Percentiles rank a stretch among this genome's conserved stretches.
Evolutionary conservation across 202 grass and related monocot genomes (phyloP).

Genomic region (Dendrocalamus latiflorus): DNA sequence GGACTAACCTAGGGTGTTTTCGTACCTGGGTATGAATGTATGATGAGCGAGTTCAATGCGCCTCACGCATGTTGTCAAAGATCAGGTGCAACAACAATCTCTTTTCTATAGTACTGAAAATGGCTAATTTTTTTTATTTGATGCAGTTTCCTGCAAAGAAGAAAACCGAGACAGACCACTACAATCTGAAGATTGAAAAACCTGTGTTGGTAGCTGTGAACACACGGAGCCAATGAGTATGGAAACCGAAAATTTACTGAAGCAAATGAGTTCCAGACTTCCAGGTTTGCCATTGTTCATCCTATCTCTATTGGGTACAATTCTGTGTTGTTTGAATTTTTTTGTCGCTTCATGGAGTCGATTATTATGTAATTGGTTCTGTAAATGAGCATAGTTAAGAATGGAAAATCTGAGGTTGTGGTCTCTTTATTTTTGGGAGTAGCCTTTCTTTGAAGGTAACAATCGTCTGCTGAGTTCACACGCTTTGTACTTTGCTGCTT

Average conservation of each 20-base stretch:
- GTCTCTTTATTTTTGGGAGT: not conserved
- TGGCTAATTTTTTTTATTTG: not conserved
- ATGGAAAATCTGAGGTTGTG: not conserved
- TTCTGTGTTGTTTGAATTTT: not conserved
- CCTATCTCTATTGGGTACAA: not conserved
- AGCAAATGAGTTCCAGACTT: not conserved
- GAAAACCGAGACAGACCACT: not conserved
- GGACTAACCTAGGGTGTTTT: no score
- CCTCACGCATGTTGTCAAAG: not conserved
- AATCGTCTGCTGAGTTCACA: no score
- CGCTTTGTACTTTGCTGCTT: no score
- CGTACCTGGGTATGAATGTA: no score
- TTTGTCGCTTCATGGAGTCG: not conserved
- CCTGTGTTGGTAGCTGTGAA: not conserved
- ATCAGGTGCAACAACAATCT: not conserved
- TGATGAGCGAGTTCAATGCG: no score
- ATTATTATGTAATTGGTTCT: no score
- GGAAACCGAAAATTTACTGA: not conserved
- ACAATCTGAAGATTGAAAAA: not conserved
- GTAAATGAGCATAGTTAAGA: not conserved
- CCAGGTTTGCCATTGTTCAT: no score
- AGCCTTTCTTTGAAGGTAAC: not conserved
- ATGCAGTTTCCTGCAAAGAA: not conserved
- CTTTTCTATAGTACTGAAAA: not conserved
- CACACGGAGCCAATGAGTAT: not conserved